These are phyloP conservation scores for Hamigera avellanea DNA, from an alignment of 495 filamentous ascomycete species.

Conservation along the genomic window DNA sequence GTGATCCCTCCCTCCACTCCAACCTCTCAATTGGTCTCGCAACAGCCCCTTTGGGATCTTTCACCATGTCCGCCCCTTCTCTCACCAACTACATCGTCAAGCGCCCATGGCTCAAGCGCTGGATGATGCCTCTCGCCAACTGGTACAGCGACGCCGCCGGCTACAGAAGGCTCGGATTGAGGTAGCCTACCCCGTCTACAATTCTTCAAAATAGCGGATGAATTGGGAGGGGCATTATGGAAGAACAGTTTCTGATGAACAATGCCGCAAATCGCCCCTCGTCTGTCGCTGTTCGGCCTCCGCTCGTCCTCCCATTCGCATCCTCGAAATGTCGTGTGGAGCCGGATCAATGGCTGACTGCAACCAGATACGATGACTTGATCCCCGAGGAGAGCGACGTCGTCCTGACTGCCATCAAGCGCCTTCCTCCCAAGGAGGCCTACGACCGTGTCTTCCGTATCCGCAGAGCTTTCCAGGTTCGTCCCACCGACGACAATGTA, in stretches of 20 bases:
- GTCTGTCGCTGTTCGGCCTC: not conserved
- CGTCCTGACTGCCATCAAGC: constrained; percentile 78
- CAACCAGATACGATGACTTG: constrained; percentile 74
- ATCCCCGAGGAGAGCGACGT: constrained; percentile 80
- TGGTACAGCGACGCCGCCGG: constrained; percentile 82
- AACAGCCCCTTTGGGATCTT: constrained; percentile 14
- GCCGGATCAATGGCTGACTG: constrained; percentile 2
- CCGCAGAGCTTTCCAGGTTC: constrained; percentile 85
- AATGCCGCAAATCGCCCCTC: too few relatives aligned
- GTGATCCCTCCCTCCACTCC: constrained; percentile 16
- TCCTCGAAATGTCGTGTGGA: not conserved
- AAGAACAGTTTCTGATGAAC: not conserved
- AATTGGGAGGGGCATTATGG: not conserved
- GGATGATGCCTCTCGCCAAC: constrained; percentile 65
- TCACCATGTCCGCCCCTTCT: constrained; percentile 62
- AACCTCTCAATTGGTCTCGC: constrained; percentile 17
- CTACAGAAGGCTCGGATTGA: constrained; percentile 86
- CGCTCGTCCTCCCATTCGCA: not conserved
- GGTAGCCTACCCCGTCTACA: constrained; percentile 36
- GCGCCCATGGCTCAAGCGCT: constrained; percentile 71
- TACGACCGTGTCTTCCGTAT: constrained; percentile 97
- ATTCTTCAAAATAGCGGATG: not conserved
- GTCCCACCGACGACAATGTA: constrained; percentile 7
- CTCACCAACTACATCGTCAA: constrained; percentile 60
- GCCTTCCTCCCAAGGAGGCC: constrained; percentile 75